Evolutionary conservation across 2,329 filamentous ascomycete species (phyloP).

Genomic region (Curvularia hawaiiensis): DNA sequence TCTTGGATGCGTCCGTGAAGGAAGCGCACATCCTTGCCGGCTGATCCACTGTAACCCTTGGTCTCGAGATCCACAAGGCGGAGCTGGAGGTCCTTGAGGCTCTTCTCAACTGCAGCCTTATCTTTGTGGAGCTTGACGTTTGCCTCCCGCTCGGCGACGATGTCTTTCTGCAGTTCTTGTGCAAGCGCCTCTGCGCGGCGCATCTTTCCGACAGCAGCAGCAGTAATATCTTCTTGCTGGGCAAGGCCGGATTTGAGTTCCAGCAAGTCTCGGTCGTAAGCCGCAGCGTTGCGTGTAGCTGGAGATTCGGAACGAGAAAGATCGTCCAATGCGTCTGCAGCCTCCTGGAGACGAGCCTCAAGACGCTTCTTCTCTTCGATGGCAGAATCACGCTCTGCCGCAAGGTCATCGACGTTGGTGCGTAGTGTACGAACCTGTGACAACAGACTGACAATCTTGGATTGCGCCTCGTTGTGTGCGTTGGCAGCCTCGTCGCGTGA

Average conservation of each 20-base stretch:
- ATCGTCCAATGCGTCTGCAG: constrained; percentile 85
- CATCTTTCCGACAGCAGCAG: constrained; percentile 96
- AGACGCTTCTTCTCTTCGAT: constrained; percentile 88
- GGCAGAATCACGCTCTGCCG: constrained; percentile 82
- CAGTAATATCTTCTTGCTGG: constrained; percentile 90
- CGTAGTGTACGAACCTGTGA: constrained; percentile 87
- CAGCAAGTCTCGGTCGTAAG: constrained; percentile 84
- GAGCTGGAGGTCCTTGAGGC: constrained; percentile 86
- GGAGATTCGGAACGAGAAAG: constrained; percentile 84
- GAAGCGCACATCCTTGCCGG: constrained; percentile 94
- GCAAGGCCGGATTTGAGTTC: constrained; percentile 88
- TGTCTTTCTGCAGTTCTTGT: constrained; percentile 91
- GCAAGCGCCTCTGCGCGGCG: constrained; percentile 85
- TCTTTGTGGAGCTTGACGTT: constrained; percentile 85
- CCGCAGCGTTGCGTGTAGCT: constrained; percentile 86
- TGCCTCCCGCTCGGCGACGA: constrained; percentile 81
- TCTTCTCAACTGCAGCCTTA: constrained; percentile 88
- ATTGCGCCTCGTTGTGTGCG: constrained; percentile 93
- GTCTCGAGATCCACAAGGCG: constrained; percentile 92
- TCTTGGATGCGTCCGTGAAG: constrained; percentile 93
- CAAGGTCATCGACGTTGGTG: constrained; percentile 82
- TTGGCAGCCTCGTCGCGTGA: constrained; percentile 93
- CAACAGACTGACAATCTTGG: constrained; percentile 87
- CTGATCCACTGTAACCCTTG: constrained; percentile 86
- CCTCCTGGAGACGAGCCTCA: constrained; percentile 83